Percentiles rank a stretch among this genome's conserved stretches.
Evolutionary conservation across 2,329 filamentous ascomycete species (phyloP).

Genomic region (Diaporthe humulicola): DNA sequence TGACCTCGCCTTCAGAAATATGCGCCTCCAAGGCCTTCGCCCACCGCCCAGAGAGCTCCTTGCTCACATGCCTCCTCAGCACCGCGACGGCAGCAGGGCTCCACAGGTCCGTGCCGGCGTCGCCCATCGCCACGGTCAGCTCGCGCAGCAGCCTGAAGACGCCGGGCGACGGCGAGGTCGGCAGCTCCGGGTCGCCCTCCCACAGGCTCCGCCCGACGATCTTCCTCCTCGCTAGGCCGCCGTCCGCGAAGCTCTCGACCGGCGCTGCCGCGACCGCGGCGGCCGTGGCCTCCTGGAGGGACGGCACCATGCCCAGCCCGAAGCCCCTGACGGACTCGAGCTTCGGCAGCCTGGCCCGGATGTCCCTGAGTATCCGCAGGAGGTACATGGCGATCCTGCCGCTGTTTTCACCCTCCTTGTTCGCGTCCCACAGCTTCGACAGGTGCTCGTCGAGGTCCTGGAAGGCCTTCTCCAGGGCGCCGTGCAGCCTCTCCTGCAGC

Average conservation of each 20-base stretch:
- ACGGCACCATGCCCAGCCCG: conserved; percentile 71
- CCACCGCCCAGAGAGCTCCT: conserved; percentile 65
- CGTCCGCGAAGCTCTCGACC: conserved; percentile 61
- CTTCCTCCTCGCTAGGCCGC: conserved; percentile 57
- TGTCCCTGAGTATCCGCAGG: conserved; percentile 79
- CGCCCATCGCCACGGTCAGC: conserved; percentile 76
- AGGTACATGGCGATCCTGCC: conserved; percentile 74
- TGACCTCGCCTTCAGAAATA: conserved; percentile 41
- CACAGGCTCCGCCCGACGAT: conserved; percentile 78
- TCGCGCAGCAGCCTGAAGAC: conserved; percentile 79
- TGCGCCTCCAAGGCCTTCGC: conserved; percentile 54
- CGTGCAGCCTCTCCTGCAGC: conserved; percentile 51
- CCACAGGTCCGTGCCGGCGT: conserved; percentile 84
- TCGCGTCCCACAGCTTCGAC: conserved; percentile 61
- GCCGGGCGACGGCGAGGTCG: conserved; percentile 81
- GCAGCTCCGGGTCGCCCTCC: conserved; percentile 83
- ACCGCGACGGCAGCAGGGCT: conserved; percentile 73
- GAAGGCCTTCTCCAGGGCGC: conserved; percentile 51
- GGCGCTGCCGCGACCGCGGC: conserved; percentile 63
- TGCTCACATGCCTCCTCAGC: conserved; percentile 71
- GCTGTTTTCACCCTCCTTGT: conserved; percentile 60
- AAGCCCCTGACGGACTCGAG: conserved; percentile 65
- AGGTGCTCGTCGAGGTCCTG: conserved; percentile 68
- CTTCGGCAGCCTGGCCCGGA: conserved; percentile 75
- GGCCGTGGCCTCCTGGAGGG: conserved; percentile 74